phyloP scores from a whole-genome alignment of 2,329 filamentous ascomycete species.

The Albifimbria verrucaria region DNA sequence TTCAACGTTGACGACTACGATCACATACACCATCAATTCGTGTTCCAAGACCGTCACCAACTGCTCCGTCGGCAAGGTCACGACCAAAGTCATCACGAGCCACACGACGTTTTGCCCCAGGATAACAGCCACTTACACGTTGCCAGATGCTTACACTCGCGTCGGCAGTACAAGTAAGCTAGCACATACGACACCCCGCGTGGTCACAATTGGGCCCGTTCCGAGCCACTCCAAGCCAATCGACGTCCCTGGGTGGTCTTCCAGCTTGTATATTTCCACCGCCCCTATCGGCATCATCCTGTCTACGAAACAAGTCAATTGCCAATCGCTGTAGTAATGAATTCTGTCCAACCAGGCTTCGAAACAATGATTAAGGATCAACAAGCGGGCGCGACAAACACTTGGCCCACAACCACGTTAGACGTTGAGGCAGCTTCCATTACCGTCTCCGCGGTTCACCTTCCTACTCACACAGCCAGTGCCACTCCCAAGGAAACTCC shows the following conservation, averaged over 20 bases:
- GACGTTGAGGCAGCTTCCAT: not conserved
- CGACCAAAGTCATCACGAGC: slow-evolving; percentile 20
- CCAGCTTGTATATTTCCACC: not conserved
- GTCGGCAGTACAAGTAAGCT: not conserved
- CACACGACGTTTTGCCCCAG: slow-evolving; percentile 36
- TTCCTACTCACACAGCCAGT: not conserved
- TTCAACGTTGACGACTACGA: slow-evolving; percentile 23
- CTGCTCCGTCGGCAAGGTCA: slow-evolving; percentile 25
- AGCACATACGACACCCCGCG: not conserved
- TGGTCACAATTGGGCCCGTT: not conserved
- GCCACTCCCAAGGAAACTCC: not conserved
- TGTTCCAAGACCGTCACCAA: slow-evolving; percentile 23
- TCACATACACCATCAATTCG: slow-evolving; percentile 27
- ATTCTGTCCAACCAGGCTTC: not conserved
- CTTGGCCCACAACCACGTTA: not conserved
- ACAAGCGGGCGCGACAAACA: not conserved
- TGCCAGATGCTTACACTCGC: not conserved
- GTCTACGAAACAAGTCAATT: not conserved
- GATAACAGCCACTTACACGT: not conserved
- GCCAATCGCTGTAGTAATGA: not conserved
- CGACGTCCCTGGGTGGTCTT: not conserved
- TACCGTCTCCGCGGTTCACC: not conserved
- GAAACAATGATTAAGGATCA: not conserved
- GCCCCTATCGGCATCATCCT: not conserved
- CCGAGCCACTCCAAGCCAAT: not conserved